These are phyloP conservation scores for Simmondsia chinensis DNA, from an alignment of 148 eudicot species.

Conservation along the genomic window DNA sequence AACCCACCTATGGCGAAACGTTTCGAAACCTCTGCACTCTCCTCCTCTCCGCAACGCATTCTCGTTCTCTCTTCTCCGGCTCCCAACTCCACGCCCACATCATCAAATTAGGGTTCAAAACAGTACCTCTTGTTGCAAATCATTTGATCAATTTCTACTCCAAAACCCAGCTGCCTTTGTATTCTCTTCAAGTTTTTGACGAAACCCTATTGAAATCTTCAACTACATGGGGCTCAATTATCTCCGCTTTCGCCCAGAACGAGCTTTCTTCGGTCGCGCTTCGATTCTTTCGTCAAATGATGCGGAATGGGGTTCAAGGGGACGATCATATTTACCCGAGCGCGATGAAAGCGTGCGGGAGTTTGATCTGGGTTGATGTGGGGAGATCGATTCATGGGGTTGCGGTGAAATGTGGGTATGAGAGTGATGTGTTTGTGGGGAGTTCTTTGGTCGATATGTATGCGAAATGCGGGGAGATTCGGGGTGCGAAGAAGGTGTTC, in stretches of 20 bases:
- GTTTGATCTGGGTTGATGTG: conserved; percentile 24
- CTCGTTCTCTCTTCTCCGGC: conserved; percentile 40
- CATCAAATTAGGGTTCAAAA: conserved; percentile 46
- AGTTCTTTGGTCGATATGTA: conserved; percentile 81
- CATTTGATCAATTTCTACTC: conserved; percentile 77
- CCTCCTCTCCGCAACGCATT: conserved; percentile 34
- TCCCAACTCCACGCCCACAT: conserved; percentile 60
- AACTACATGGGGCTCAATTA: conserved; percentile 32
- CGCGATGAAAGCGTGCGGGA: conserved; percentile 47
- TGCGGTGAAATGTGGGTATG: conserved; percentile 51
- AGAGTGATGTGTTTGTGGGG: conserved; percentile 56
- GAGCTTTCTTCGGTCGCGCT: conserved; percentile 28
- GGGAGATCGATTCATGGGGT: conserved; percentile 58
- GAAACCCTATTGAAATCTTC: conserved; percentile 32
- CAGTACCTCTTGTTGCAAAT: conserved; percentile 56
- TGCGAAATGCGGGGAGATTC: conserved; percentile 51
- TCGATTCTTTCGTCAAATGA: conserved; percentile 19
- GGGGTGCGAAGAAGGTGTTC: conserved; percentile 61
- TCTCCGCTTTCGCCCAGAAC: conserved; percentile 33
- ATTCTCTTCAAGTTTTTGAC: conserved; percentile 44
- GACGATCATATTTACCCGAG: conserved; percentile 33
- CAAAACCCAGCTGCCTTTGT: conserved; percentile 40
- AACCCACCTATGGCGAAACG: conserved; percentile 17
- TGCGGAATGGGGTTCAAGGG: conserved; percentile 17
- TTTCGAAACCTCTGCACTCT: conserved; percentile 34